phyloP scores from a whole-genome alignment of 306 rosid species.

The barrel medic (Medicago truncatula) region MtrunA17r5.0-ANR NC_053046.1:35784001-35784500 shows the following conservation, averaged over 20 bases:
- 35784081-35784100: too few relatives aligned
- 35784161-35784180: not conserved
- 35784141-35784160: not conserved
- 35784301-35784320: not conserved
- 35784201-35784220: slow-evolving; percentile 3
- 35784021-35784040: not conserved
- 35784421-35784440: too few relatives aligned
- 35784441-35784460: too few relatives aligned
- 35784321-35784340: not conserved
- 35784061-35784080: too few relatives aligned
- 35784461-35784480: not conserved
- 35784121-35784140: not conserved
- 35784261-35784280: not conserved
- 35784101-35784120: not conserved
- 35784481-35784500: not conserved
- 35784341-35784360: not conserved
- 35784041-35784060: not conserved
- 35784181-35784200: slow-evolving; percentile 2
- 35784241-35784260: not conserved
- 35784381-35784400: not conserved
- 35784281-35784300: not conserved
- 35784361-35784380: not conserved
- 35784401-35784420: too few relatives aligned
- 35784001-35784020: not conserved
- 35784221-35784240: not conserved